phyloP scores from a whole-genome alignment of 768 basidiomycete species.

The Boletellus ananas region DNA sequence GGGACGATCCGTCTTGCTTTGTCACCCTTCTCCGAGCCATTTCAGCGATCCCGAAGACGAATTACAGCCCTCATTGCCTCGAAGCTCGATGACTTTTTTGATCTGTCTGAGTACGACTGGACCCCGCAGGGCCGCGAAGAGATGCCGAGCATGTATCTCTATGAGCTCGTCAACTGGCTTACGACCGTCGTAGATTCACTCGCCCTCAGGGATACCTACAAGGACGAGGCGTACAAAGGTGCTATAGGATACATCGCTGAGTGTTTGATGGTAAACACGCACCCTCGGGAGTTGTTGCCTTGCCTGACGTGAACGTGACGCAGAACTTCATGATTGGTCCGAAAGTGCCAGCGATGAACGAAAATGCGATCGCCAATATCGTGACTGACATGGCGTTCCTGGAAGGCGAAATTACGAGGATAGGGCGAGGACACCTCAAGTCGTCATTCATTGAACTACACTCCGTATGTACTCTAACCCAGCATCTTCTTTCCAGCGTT shows the following conservation, averaged over 20 bases:
- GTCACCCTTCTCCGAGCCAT: constrained; percentile 63
- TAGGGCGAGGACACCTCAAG: constrained; percentile 66
- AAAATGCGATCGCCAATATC: constrained; percentile 84
- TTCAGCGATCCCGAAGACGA: constrained; percentile 65
- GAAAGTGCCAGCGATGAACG: constrained; percentile 76
- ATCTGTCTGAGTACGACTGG: constrained; percentile 94
- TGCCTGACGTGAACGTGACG: constrained; percentile 4
- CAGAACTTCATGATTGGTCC: constrained; percentile 78
- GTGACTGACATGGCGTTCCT: constrained; percentile 84
- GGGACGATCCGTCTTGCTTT: constrained; percentile 72
- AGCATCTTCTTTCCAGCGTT: background rate
- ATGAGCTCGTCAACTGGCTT: constrained; percentile 94
- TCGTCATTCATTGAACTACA: constrained; percentile 78
- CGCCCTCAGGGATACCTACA: constrained; percentile 77
- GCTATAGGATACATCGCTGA: constrained; percentile 87
- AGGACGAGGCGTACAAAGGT: constrained; percentile 84
- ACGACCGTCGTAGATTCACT: constrained; percentile 93
- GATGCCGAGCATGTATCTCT: constrained; percentile 89
- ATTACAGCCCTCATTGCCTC: constrained; percentile 81
- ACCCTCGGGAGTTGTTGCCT: background rate
- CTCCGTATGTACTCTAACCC: constrained; percentile 45
- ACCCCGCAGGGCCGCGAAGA: constrained; percentile 66
- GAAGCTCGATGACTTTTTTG: constrained; percentile 95
- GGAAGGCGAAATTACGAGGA: constrained; percentile 77
- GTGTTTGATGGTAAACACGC: constrained; percentile 77